These are phyloP conservation scores for Serendipita sp. DNA, from an alignment of 768 basidiomycete genomes.

Conservation along the genomic window DNA sequence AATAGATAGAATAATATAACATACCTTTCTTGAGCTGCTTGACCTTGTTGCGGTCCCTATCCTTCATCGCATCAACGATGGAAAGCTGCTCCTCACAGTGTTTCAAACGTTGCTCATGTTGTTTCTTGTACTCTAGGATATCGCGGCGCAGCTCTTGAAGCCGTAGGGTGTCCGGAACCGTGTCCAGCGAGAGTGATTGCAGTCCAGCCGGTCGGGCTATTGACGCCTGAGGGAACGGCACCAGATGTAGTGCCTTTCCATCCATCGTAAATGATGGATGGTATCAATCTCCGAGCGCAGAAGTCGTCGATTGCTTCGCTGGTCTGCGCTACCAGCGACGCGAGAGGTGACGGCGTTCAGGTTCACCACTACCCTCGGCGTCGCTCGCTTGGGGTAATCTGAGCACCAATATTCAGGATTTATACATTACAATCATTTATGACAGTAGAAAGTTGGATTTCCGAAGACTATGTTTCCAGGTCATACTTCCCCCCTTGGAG, in stretches of 20 bases:
- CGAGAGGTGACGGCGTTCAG: not conserved
- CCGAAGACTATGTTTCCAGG: too few relatives aligned
- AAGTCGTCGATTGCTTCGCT: not conserved
- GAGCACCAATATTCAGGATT: too few relatives aligned
- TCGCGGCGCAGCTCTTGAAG: not conserved
- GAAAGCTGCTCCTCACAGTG: constrained; percentile 1
- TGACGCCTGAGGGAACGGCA: not conserved
- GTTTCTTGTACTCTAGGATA: constrained; percentile 6
- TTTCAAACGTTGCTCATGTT: constrained; percentile 3
- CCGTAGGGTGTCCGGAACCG: not conserved
- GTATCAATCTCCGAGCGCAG: not conserved
- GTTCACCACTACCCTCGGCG: not conserved
- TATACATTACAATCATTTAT: too few relatives aligned
- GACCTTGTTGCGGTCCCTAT: not conserved
- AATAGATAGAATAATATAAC: not conserved
- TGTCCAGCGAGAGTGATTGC: not conserved
- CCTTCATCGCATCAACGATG: constrained; percentile 5
- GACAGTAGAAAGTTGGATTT: too few relatives aligned
- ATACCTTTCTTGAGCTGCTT: constrained; percentile 5
- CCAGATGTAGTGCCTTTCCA: constrained; percentile 1
- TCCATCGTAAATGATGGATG: not conserved
- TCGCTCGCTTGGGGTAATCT: too few relatives aligned
- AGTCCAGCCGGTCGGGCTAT: not conserved
- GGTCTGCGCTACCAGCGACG: not conserved
- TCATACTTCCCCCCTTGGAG: too few relatives aligned